Conservation (phyloP, 148 eudicot species). For the Limonium bicolor region DNA sequence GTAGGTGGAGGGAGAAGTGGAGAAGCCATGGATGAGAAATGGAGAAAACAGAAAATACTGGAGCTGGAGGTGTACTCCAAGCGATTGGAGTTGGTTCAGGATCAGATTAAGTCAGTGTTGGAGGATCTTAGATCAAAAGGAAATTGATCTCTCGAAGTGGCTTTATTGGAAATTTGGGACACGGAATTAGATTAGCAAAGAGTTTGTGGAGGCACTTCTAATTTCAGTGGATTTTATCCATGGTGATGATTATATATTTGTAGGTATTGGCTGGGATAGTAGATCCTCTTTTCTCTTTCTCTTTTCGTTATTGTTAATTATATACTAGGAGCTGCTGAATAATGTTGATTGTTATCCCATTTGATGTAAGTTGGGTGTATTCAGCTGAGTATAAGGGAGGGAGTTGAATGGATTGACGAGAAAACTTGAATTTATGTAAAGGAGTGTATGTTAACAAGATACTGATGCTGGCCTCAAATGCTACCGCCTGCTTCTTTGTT, state of each 20-base stretch:
- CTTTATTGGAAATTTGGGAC: neutral
- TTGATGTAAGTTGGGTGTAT: slow-evolving; percentile 14
- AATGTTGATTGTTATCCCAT: slow-evolving; percentile 19
- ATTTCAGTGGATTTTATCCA: slow-evolving; percentile 6
- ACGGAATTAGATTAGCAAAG: slow-evolving; percentile 14
- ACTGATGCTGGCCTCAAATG: no score
- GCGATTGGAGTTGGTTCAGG: slow-evolving; percentile 89
- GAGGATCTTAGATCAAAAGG: slow-evolving; percentile 68
- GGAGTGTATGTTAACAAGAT: neutral
- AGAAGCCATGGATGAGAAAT: slow-evolving; percentile 44
- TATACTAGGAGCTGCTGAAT: slow-evolving; percentile 28
- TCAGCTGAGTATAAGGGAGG: slow-evolving; percentile 5
- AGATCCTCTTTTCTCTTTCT: slow-evolving; percentile 2
- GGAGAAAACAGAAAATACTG: slow-evolving; percentile 91
- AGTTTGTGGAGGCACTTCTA: slow-evolving; percentile 8
- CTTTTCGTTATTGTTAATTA: slow-evolving; percentile 10
- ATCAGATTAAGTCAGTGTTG: slow-evolving; percentile 65
- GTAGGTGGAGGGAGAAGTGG: slow-evolving; percentile 11
- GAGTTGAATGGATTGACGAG: slow-evolving; percentile 17
- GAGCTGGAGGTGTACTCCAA: slow-evolving; percentile 94
- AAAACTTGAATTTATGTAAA: slow-evolving; percentile 1
- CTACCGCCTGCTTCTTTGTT: neutral
- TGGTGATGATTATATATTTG: slow-evolving; percentile 18
- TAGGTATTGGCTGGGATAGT: slow-evolving; percentile 18
- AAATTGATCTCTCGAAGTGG: slow-evolving; percentile 14